Percentiles rank a stretch among this genome's conserved stretches.
Evolutionary conservation across 345 rosid species (phyloP).

Genomic region (Hibiscus trionum): DNA sequence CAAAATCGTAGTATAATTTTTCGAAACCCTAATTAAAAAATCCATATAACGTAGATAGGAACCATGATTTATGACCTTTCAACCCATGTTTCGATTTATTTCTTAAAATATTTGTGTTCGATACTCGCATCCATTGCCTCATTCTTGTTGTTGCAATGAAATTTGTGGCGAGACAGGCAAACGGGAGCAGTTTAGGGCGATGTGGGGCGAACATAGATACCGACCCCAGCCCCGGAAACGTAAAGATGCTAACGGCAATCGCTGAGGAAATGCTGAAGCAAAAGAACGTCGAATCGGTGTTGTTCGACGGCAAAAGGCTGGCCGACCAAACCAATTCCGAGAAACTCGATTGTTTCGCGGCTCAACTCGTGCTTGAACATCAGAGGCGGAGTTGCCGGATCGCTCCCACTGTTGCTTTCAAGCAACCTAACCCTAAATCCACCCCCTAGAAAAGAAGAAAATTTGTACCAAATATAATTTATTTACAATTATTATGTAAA

Average conservation of each 20-base stretch:
- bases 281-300: conserved; percentile 86
- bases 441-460: background rate
- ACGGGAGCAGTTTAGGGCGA: conserved; percentile 62
- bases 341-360: conserved; percentile 79
- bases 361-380: conserved; percentile 83
- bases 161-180: conserved; percentile 45
- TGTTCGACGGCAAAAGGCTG: conserved; percentile 79
- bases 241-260: conserved; percentile 54
- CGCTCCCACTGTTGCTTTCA: conserved; percentile 97
- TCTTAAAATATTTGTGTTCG: background rate
- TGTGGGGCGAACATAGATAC: conserved; percentile 59
- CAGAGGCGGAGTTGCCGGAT: conserved; percentile 86
- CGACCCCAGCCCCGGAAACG: conserved; percentile 60
- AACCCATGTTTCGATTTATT: no score
- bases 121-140: background rate
- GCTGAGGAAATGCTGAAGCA: conserved; percentile 97
- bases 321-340: conserved; percentile 60
- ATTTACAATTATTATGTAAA: background rate
- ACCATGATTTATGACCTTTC: no score
- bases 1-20: no score
- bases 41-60: no score
- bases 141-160: background rate
- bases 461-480: background rate
- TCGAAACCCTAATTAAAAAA: no score
- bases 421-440: conserved; percentile 53